Base-by-base conservation (phyloP, 257 asterid species). In the Prunella vulgaris region DNA sequence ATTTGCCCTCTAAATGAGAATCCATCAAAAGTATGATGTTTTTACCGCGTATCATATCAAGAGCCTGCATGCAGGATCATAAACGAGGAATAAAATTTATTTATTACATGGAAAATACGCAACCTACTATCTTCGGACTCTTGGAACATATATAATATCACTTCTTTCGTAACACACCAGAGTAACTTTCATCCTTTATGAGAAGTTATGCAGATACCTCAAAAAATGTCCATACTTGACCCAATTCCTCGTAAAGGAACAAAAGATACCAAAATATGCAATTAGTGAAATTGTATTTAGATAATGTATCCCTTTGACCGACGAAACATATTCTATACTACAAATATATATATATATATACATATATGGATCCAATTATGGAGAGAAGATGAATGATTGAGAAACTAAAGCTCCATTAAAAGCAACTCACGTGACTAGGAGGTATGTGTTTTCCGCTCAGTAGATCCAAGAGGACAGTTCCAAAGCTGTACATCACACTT, bases 401-500 rank as follows among this genome's bases (percentile, higher is more conserved):
- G 57, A 56, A 42, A 17, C 15, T 32, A 5, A 24, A 42, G 32
- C 24, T n/a, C n/a, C 14, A 58, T 54, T 10, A 70, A 13, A 40
- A 60, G 21, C 21, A 60, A 82, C 95, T 87, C 72, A 91, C 97
- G 60, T 91, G 97, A 80, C 88, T 85, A 28, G 97, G 97, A 81
- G 97, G 97, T 66, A 91, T 91, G 81, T 91, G 97, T 79, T 89
- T 91, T 54, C 97, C 97, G 75, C 97, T 91, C 48, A 91, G 88
- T 71, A 91, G 90, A 85, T 91, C 97, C 80, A 91, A 78, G 68
- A 91, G 88, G 60, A 91, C 96, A 44, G 96, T 87, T 28, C 97
- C 97, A 14, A 87, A 88, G 83, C 97, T 91, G 80, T 81, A 91
- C 56, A 84, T 76, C 58, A 91, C 95, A 77, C 97, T 91, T 80